Evolutionary conservation across 352 stramenopile genomes (phyloP), one percentile per base, ranked within the genome.

Genomic region (Pythium periplocum): DNA sequence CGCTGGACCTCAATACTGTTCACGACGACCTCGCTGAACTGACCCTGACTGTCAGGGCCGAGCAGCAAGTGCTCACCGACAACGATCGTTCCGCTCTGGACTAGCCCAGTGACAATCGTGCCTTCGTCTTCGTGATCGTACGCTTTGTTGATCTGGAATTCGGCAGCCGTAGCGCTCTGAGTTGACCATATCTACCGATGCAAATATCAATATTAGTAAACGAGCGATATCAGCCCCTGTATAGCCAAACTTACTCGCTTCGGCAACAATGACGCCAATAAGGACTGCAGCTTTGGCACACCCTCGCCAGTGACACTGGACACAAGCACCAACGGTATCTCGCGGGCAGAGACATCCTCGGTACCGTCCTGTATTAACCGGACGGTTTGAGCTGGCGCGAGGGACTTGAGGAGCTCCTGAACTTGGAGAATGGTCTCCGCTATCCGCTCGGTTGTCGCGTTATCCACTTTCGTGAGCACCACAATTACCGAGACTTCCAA

Each of bases 1-100:
- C 78, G 78, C 57, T 91, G 80, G 34, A 91, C 83, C 63, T 93
- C 76, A 45, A 93, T 88, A 56, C 71, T 93, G 53, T 87, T 69
- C 39, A 93, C 71, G 8, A 53, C 57, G 26, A 91, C 73, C n/a
- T 75, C 66, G 33, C 75, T 72, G 63, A 93, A 93, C 17, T 73
- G 57, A 3, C 83, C 83, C 12, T 69, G 57, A 6, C 56, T 62
- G 50, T 77, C 70, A 5, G 83, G 83, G 0, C 83, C 83, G 6
- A 93, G 65, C 35, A 93, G 64, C 72, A 93, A 71, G 3, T 47
- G 67, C 48, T 91, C 76, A 5, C 74, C 76, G 2, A 87, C 69
- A 12, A 55, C 65, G n/a, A 93, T 69, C 2, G 68, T 87, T 6
- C 83, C 83, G 45, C 76, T 70, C 51, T 90, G 78, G 0, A 93